phyloP scores from a whole-genome alignment of 2,329 filamentous ascomycete genomes.

The Dactylellina cionopaga region DNA sequence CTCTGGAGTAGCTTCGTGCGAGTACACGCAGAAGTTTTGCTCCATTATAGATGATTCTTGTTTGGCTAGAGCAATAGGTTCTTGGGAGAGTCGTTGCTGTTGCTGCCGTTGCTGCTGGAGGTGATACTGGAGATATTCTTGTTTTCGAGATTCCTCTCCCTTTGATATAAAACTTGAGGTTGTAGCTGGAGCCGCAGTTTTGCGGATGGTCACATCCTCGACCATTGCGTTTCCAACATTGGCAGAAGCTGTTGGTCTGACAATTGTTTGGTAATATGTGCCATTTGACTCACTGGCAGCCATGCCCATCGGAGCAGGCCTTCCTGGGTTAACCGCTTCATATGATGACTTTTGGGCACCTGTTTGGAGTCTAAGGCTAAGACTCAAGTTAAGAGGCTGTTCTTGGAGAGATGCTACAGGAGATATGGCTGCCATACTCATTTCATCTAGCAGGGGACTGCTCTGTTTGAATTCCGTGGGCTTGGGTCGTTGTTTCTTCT shows the following conservation, averaged over 20 bases:
- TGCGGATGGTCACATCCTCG: slow-evolving; percentile 63
- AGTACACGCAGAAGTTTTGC: slow-evolving; percentile 27
- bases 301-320: slow-evolving; percentile 64
- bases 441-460: slow-evolving; percentile 58
- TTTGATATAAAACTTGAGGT: slow-evolving; percentile 1
- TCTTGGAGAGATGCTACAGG: slow-evolving; percentile 2
- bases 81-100: slow-evolving; percentile 3
- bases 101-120: slow-evolving; percentile 1
- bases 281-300: slow-evolving; percentile 62
- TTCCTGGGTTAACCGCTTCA: slow-evolving; percentile 66
- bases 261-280: slow-evolving; percentile 66
- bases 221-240: slow-evolving; percentile 58
- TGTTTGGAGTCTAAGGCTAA: slow-evolving; percentile 55
- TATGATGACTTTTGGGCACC: slow-evolving; percentile 63
- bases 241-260: slow-evolving; percentile 60
- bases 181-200: slow-evolving; percentile 57
- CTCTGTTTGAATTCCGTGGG: slow-evolving; percentile 55
- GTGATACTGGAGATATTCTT: neutral
- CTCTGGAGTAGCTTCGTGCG: slow-evolving; percentile 31
- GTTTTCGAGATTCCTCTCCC: slow-evolving; percentile 4
- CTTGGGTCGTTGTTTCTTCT: slow-evolving; percentile 32
- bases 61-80: slow-evolving; percentile 12
- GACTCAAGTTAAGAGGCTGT: slow-evolving; percentile 1
- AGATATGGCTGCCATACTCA: slow-evolving; percentile 55
- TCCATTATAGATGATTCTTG: slow-evolving; percentile 13